These are phyloP conservation scores for Penicillium bialowiezense DNA, from an alignment of 495 filamentous ascomycete species.

Conservation along the genomic window DNA sequence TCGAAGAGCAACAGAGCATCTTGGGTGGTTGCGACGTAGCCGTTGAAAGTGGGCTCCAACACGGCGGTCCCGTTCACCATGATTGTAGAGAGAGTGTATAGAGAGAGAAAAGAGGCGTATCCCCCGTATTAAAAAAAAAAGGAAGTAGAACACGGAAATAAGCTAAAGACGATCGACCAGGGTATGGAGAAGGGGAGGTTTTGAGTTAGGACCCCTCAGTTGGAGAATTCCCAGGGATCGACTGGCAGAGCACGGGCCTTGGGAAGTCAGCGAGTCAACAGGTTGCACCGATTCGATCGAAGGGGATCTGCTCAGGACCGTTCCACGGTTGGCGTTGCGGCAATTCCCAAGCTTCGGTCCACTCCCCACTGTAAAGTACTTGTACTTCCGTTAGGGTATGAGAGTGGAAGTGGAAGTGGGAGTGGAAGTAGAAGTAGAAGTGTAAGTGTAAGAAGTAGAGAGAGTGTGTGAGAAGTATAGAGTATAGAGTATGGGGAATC, in stretches of 20 bases:
- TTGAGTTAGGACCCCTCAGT: constrained; percentile 34
- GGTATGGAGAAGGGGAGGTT: constrained; percentile 34
- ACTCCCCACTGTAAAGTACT: constrained; percentile 2
- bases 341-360: constrained; percentile 29
- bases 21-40: constrained; percentile 67
- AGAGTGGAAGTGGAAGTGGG: no score
- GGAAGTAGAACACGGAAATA: constrained; percentile 17
- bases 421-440: no score
- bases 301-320: constrained; percentile 25
- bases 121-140: no score
- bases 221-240: constrained; percentile 36
- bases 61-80: constrained; percentile 48
- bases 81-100: constrained; percentile 15
- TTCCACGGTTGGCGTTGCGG: constrained; percentile 35
- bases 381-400: no score
- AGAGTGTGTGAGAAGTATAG: no score
- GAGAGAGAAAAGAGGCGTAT: background rate
- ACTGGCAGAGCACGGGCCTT: constrained; percentile 39
- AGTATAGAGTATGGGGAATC: no score
- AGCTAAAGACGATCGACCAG: constrained; percentile 33
- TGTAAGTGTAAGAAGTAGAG: no score
- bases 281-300: constrained; percentile 34
- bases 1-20: constrained; percentile 77
- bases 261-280: constrained; percentile 24
- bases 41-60: constrained; percentile 58